Evolutionary conservation across 768 basidiomycete genomes (phyloP).

Genomic region (Xerocomellus amylosporus): DNA sequence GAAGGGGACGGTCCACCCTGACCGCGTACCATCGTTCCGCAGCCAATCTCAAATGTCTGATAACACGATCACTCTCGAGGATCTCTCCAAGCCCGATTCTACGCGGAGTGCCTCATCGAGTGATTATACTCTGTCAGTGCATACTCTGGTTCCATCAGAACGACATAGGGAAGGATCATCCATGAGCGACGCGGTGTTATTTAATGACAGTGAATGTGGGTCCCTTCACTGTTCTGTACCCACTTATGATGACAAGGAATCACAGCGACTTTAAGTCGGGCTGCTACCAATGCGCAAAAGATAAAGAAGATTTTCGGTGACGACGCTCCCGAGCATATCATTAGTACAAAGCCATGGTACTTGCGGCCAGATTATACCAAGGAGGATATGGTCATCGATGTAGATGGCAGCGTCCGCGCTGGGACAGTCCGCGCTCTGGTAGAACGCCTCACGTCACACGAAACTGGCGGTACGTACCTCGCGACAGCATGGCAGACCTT

Average conservation of each 20-base stretch:
- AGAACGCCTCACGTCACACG: slow-evolving; percentile 88
- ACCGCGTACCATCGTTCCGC: slow-evolving; percentile 29
- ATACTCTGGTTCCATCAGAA: slow-evolving; percentile 27
- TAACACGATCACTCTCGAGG: slow-evolving; percentile 32
- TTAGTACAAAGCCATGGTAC: slow-evolving; percentile 72
- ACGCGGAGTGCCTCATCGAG: slow-evolving; percentile 20
- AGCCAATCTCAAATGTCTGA: slow-evolving; percentile 36
- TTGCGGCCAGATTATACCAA: slow-evolving; percentile 76
- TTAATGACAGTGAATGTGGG: slow-evolving; percentile 28
- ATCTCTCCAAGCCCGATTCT: slow-evolving; percentile 22
- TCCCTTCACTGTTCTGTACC: neutral
- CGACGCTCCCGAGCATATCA: slow-evolving; percentile 46
- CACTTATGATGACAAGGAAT: slow-evolving; percentile 1
- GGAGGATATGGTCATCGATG: slow-evolving; percentile 80
- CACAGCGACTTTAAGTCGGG: slow-evolving; percentile 24
- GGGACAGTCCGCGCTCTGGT: slow-evolving; percentile 86
- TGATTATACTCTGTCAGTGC: slow-evolving; percentile 25
- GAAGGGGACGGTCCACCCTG: slow-evolving; percentile 20
- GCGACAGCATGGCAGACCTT: neutral
- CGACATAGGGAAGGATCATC: slow-evolving; percentile 16
- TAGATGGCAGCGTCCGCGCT: slow-evolving; percentile 79
- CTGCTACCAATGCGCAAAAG: slow-evolving; percentile 46
- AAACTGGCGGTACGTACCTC: slow-evolving; percentile 66
- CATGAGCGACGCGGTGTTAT: slow-evolving; percentile 19
- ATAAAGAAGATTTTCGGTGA: slow-evolving; percentile 67